A percentile compares a stretch with the other conserved stretches of the same genome.
These are phyloP conservation scores for Furcasterigmium furcatum DNA, from an alignment of 2,329 filamentous ascomycete species.

Conservation along the genomic window DNA sequence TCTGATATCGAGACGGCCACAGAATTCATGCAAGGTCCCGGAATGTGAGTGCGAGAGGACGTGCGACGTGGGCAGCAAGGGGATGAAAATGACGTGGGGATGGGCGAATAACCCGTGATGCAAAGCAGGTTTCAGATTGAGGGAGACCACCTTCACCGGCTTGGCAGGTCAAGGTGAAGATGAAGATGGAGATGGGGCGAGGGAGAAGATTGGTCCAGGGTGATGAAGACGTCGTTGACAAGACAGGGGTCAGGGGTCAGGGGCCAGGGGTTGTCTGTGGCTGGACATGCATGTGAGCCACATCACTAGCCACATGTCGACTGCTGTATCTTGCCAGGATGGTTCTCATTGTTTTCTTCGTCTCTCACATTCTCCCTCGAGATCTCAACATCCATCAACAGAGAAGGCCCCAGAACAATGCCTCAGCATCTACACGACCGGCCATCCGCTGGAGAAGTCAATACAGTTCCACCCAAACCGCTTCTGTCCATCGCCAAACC, in stretches of 20 bases:
- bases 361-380: too few species aligned
- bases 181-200: not conserved
- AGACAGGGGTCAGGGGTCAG: too few species aligned
- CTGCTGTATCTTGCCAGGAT: too few species aligned
- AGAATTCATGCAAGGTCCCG: not conserved
- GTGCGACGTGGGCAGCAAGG: constrained; percentile 3
- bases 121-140: constrained; percentile 13
- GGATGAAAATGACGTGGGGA: constrained; percentile 5
- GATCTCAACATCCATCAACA: too few species aligned
- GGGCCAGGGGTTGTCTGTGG: too few species aligned
- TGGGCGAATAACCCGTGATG: constrained; percentile 4
- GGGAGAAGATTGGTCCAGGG: not conserved
- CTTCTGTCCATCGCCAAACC: constrained; percentile 36
- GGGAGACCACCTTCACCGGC: not conserved
- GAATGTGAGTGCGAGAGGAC: not conserved
- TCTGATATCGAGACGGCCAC: not conserved
- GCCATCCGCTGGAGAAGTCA: constrained; percentile 46
- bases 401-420: too few species aligned
- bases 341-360: too few species aligned
- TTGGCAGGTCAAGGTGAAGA: not conserved
- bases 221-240: too few species aligned
- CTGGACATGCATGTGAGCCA: too few species aligned
- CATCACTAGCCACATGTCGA: too few species aligned
- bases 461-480: constrained; percentile 49
- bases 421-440: constrained; percentile 18